A percentile compares a stretch with the other conserved stretches of the same genome.
These are phyloP conservation scores for Lolium rigidum DNA, from an alignment of 176 grass and related monocot species.

Conservation along the genomic window DNA sequence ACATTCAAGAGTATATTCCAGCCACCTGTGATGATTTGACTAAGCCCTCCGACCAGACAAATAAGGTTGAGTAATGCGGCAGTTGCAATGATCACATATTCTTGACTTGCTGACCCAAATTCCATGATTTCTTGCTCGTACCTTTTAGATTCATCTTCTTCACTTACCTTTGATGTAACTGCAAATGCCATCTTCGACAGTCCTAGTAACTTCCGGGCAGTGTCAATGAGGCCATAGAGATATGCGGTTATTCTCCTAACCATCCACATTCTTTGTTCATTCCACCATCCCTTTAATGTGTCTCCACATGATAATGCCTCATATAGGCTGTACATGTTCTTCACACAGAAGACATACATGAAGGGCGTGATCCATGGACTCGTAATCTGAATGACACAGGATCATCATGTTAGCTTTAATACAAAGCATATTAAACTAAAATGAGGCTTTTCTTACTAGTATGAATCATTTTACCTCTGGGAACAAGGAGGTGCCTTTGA, in stretches of 20 bases:
- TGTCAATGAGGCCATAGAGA: conserved; percentile 57
- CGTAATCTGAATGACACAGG: conserved; percentile 47
- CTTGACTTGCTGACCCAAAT: conserved; percentile 54
- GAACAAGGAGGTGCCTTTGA: conserved; percentile 74
- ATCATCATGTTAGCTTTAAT: conserved; percentile 28
- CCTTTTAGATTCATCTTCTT: conserved; percentile 53
- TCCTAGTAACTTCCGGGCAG: conserved; percentile 54
- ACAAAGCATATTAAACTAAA: conserved; percentile 20
- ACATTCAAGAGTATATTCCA: conserved; percentile 30
- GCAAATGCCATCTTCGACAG: conserved; percentile 59
- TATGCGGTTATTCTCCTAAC: conserved; percentile 74
- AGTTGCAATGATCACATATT: conserved; percentile 65
- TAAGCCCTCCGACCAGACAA: conserved; percentile 51
- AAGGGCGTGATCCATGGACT: conserved; percentile 68
- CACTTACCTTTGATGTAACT: conserved; percentile 69
- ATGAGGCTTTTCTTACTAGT: neutral
- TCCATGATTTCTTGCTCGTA: conserved; percentile 82
- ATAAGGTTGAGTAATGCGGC: conserved; percentile 65
- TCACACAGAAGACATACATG: conserved; percentile 51
- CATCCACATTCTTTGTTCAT: conserved; percentile 75
- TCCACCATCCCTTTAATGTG: conserved; percentile 74
- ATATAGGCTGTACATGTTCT: conserved; percentile 52
- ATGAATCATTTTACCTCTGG: conserved; percentile 63
- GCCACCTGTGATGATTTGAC: conserved; percentile 23
- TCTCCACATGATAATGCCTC: conserved; percentile 55